These are phyloP conservation scores for Leccinum pellstonianum DNA, from an alignment of 768 basidiomycete species.

Conservation along the genomic window DNA sequence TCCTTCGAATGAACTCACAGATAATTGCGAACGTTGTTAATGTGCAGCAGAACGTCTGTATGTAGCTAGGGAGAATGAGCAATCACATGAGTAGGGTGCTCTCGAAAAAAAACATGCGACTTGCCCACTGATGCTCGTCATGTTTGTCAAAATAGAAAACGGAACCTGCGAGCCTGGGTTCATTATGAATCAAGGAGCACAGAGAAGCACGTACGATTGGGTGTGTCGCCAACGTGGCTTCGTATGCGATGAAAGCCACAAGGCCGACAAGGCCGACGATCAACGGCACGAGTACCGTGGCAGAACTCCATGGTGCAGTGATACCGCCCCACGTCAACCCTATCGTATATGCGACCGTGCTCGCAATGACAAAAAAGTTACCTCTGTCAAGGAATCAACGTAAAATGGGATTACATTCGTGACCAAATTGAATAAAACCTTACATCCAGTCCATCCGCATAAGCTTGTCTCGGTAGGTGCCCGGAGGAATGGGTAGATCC, in stretches of 20 bases:
- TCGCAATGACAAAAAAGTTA: slow-evolving; percentile 39
- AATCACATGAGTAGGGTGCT: too few relatives aligned
- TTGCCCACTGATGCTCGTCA: slow-evolving; percentile 31
- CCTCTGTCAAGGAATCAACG: slow-evolving; percentile 30
- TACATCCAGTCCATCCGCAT: slow-evolving; percentile 45
- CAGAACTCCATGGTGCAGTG: slow-evolving; percentile 41
- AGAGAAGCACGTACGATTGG: slow-evolving; percentile 30
- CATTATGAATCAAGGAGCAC: neutral
- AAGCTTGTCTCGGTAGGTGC: slow-evolving; percentile 36
- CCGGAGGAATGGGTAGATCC: slow-evolving; percentile 34
- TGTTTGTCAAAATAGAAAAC: slow-evolving; percentile 25
- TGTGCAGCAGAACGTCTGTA: slow-evolving; percentile 26
- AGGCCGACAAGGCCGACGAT: slow-evolving; percentile 42
- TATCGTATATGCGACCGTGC: slow-evolving; percentile 37
- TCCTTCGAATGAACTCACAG: slow-evolving; percentile 19
- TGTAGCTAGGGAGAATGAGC: slow-evolving; percentile 17
- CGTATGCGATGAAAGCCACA: slow-evolving; percentile 39
- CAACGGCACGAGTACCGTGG: slow-evolving; percentile 41
- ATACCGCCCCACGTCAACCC: slow-evolving; percentile 51
- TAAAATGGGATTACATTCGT: neutral
- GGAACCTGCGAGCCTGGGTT: slow-evolving; percentile 9
- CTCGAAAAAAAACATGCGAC: neutral
- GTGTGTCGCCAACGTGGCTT: slow-evolving; percentile 29
- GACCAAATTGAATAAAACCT: slow-evolving; percentile 6
- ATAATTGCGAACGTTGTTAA: slow-evolving; percentile 9